A percentile compares a stretch with the other conserved stretches of the same genome.
phyloP scores from a whole-genome alignment of 148 eudicot genomes.

The Amaranthus cruentus region DNA sequence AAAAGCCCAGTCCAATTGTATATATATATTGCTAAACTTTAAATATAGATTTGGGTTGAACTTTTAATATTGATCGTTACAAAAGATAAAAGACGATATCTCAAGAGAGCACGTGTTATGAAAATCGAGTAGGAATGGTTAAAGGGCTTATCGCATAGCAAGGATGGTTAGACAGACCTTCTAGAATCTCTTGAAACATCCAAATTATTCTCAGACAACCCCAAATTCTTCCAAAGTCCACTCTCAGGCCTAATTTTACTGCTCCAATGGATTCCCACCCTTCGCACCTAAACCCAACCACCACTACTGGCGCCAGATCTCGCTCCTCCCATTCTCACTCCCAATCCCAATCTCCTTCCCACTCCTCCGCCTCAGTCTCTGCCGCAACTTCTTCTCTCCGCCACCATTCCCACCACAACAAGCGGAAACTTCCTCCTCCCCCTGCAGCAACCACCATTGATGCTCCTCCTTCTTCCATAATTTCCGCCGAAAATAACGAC shows the following conservation, averaged over 20 bases:
- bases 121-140: too few species aligned
- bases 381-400: conserved; percentile 59
- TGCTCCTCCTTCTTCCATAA: conserved; percentile 49
- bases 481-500: conserved; percentile 67
- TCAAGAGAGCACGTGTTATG: too few species aligned
- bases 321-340: conserved; percentile 85
- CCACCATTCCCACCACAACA: conserved; percentile 44
- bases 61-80: too few species aligned
- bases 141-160: too few species aligned
- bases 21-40: too few species aligned
- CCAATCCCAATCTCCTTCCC: conserved; percentile 80
- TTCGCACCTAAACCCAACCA: conserved; percentile 40
- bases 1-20: too few species aligned
- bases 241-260: not conserved
- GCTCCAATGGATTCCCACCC: conserved; percentile 49
- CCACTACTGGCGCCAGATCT: conserved; percentile 46
- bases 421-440: conserved; percentile 43
- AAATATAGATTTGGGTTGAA: too few species aligned
- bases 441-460: conserved; percentile 34
- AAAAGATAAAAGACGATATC: too few species aligned
- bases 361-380: conserved; percentile 82
- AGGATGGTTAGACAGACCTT: too few species aligned
- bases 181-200: not conserved
- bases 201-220: not conserved
- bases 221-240: not conserved